phyloP scores from a whole-genome alignment of 2,329 filamentous ascomycete species.

The Diaporthe citrichinensis region DNA sequence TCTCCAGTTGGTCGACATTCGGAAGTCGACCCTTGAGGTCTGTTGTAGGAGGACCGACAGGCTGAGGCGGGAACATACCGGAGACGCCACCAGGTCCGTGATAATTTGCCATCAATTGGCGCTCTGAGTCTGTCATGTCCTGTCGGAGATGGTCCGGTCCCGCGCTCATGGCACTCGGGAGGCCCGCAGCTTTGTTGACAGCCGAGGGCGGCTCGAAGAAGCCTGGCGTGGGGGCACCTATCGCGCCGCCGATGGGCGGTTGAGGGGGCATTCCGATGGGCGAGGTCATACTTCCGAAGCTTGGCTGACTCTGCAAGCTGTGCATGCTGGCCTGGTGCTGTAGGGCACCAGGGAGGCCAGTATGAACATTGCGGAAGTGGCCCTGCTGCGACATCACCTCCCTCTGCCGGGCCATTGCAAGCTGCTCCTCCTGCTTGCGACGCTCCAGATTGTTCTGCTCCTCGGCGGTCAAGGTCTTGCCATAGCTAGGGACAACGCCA shows the following conservation, averaged over 20 bases:
- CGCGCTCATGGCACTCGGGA: constrained; percentile 59
- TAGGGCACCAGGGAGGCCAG: constrained; percentile 66
- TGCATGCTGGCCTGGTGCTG: constrained; percentile 97
- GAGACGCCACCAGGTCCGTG: constrained; percentile 51
- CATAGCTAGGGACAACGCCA: constrained; percentile 94
- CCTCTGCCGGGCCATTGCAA: constrained; percentile 94
- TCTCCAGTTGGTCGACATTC: constrained; percentile 62
- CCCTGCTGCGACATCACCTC: constrained; percentile 93
- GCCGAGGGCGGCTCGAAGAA: constrained; percentile 76
- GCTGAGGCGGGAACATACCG: constrained; percentile 54
- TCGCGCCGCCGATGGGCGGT: constrained; percentile 69
- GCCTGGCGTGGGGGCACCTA: constrained; percentile 67
- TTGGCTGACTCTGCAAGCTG: constrained; percentile 96
- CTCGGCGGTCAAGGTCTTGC: constrained; percentile 94
- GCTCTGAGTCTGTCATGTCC: constrained; percentile 72
- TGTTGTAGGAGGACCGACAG: constrained; percentile 54
- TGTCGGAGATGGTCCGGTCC: constrained; percentile 72
- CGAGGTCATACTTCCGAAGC: constrained; percentile 95
- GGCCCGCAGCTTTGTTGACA: constrained; percentile 56
- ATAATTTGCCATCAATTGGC: constrained; percentile 64
- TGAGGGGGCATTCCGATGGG: constrained; percentile 74
- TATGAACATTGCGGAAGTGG: constrained; percentile 78
- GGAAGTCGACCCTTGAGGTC: constrained; percentile 63
- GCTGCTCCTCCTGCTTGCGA: constrained; percentile 98
- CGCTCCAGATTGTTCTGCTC: constrained; percentile 98